phyloP scores from a whole-genome alignment of 2,329 filamentous ascomycete genomes.

The Epichloe coenophiala region DNA sequence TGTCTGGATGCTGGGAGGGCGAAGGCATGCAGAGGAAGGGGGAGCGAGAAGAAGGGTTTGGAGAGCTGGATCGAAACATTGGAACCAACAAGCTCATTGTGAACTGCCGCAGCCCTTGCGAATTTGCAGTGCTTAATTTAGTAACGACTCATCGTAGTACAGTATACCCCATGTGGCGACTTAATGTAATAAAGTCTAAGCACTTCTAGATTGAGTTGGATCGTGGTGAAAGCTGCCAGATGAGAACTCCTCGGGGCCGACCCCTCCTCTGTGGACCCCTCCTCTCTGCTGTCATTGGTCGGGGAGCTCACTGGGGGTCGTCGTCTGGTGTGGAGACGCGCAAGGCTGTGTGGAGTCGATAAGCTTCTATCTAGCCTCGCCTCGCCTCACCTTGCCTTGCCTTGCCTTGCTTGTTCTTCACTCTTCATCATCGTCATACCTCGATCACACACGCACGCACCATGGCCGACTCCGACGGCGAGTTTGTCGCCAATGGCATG shows the following conservation, averaged over 20 bases:
- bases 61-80: background rate
- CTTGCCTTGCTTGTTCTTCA: background rate
- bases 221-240: background rate
- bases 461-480: conserved; percentile 64
- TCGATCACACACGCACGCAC: background rate
- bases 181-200: conserved; percentile 3
- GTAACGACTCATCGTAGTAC: conserved; percentile 1
- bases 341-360: conserved; percentile 1
- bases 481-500: conserved; percentile 49
- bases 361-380: background rate
- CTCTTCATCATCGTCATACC: background rate
- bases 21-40: background rate
- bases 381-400: background rate
- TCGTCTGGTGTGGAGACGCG: background rate
- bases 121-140: background rate
- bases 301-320: background rate
- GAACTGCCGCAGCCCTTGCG: background rate
- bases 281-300: background rate
- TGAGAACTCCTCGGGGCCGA: background rate
- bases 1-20: background rate
- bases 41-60: background rate
- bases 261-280: no score
- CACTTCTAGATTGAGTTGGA: background rate
- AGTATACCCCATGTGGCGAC: conserved; percentile 6
- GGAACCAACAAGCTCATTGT: background rate